Conservation (phyloP, 1,284 basidiomycete species). For the Prillingera fragicola region DNA sequence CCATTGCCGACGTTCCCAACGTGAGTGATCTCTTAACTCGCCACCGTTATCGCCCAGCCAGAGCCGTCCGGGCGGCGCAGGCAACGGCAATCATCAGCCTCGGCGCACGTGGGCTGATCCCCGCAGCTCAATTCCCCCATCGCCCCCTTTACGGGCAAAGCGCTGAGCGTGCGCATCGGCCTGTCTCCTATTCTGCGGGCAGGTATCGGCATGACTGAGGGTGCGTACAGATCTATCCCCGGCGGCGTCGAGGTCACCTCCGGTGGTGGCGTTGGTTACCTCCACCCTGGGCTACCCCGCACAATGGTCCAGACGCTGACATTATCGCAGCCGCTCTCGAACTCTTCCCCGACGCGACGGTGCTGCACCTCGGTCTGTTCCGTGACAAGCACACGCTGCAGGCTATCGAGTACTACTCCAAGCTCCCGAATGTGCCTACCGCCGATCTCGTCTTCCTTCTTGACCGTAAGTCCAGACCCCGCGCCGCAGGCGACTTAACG, state of each 20-base stretch:
- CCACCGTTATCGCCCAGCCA: too few species aligned
- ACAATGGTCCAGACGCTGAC: too few species aligned
- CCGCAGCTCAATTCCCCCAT: constrained; percentile 46
- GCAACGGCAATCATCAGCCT: constrained; percentile 8
- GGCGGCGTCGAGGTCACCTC: too few species aligned
- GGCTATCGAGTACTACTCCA: constrained; percentile 94
- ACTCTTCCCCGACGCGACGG: constrained; percentile 77
- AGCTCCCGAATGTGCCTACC: constrained; percentile 69
- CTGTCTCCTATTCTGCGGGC: constrained; percentile 87
- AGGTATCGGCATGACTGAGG: constrained; percentile 89
- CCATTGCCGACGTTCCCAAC: constrained; percentile 33
- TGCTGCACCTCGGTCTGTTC: constrained; percentile 85
- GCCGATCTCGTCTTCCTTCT: constrained; percentile 79
- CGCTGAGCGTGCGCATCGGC: constrained; percentile 61
- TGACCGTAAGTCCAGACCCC: constrained; percentile 53
- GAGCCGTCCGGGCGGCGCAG: too few species aligned
- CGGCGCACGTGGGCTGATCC: constrained; percentile 40
- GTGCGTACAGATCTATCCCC: too few species aligned
- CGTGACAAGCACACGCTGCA: constrained; percentile 84
- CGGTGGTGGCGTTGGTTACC: too few species aligned
- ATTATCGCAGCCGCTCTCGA: constrained; percentile 55
- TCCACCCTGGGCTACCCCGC: too few species aligned
- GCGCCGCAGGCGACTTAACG: background rate
- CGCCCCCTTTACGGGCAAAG: constrained; percentile 45
- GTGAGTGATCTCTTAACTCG: too few species aligned